Conservation (phyloP, 73 alveolate species). For the Blepharisma stoltei region DNA sequence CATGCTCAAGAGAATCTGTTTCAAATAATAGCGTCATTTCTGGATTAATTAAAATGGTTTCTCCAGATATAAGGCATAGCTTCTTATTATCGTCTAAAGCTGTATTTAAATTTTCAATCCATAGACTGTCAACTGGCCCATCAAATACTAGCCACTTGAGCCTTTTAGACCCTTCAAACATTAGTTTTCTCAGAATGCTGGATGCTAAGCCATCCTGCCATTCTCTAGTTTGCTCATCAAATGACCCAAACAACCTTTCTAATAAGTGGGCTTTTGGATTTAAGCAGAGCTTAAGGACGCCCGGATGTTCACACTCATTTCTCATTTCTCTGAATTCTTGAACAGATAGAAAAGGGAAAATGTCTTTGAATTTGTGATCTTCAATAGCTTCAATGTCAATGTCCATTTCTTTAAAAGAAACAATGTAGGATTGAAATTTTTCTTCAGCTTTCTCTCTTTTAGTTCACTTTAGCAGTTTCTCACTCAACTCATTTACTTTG, state of each 20-base stretch:
- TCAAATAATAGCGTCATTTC: slow-evolving; percentile 92
- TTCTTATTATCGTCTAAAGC: slow-evolving; percentile 97
- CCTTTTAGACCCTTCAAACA: slow-evolving; percentile 30
- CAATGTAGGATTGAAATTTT: slow-evolving; percentile 83
- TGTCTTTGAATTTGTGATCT: background rate
- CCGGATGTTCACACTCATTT: slow-evolving; percentile 3
- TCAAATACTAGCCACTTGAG: slow-evolving; percentile 54
- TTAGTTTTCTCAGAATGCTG: slow-evolving; percentile 42
- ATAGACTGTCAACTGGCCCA: slow-evolving; percentile 98
- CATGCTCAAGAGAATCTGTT: slow-evolving; percentile 84
- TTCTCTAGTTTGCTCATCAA: slow-evolving; percentile 31
- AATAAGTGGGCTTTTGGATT: slow-evolving; percentile 21
- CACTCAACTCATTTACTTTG: background rate
- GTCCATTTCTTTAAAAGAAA: slow-evolving; percentile 96
- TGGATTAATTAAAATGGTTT: slow-evolving; percentile 85
- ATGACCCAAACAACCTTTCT: slow-evolving; percentile 53
- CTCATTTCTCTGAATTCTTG: background rate
- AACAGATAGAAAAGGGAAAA: slow-evolving; percentile 18
- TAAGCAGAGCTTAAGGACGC: slow-evolving; percentile 3
- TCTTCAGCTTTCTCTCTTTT: slow-evolving; percentile 14
- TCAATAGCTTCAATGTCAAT: slow-evolving; percentile 28
- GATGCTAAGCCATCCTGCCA: slow-evolving; percentile 46
- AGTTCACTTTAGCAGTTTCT: background rate
- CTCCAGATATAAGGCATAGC: slow-evolving; percentile 92
- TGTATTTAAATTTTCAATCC: slow-evolving; percentile 98